A percentile compares a stretch with the other conserved stretches of the same genome.
Conservation (phyloP, 2,329 filamentous ascomycete species). For the Huntiella bhutanensis region DNA sequence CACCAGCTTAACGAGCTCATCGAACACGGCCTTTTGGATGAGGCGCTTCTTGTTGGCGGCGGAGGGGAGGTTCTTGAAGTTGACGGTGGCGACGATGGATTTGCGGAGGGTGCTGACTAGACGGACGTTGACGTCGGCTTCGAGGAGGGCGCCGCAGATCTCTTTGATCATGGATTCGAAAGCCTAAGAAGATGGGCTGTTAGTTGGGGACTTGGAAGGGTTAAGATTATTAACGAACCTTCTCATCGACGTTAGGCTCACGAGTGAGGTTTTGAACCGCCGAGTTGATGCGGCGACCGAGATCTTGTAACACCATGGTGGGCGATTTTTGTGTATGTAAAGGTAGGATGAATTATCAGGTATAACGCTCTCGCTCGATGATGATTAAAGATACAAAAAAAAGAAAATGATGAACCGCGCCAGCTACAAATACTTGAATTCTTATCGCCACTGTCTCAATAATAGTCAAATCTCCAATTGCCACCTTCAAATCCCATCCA, state of each 20-base stretch:
- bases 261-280: slow-evolving; percentile 86
- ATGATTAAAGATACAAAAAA: too few species aligned
- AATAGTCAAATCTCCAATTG: too few species aligned
- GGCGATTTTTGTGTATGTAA: background rate
- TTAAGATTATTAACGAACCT: slow-evolving; percentile 31
- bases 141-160: slow-evolving; percentile 85
- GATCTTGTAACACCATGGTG: slow-evolving; percentile 92
- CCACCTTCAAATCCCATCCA: too few species aligned
- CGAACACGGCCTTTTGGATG: slow-evolving; percentile 94
- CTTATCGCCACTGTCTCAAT: too few species aligned
- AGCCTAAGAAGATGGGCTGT: slow-evolving; percentile 32
- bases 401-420: too few species aligned
- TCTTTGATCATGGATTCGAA: slow-evolving; percentile 98
- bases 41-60: slow-evolving; percentile 96
- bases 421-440: too few species aligned
- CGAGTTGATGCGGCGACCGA: slow-evolving; percentile 94
- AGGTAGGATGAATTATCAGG: too few species aligned
- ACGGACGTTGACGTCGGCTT: slow-evolving; percentile 92
- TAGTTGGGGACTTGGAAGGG: background rate
- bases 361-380: too few species aligned
- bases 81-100: slow-evolving; percentile 76
- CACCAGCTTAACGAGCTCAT: slow-evolving; percentile 87
- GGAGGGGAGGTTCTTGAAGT: slow-evolving; percentile 81
- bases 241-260: slow-evolving; percentile 87
- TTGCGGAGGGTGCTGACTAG: slow-evolving; percentile 82